A percentile compares a stretch with the other conserved stretches of the same genome.
Conservation (phyloP, 768 basidiomycete genomes). For the Boletus subparvulus region DNA sequence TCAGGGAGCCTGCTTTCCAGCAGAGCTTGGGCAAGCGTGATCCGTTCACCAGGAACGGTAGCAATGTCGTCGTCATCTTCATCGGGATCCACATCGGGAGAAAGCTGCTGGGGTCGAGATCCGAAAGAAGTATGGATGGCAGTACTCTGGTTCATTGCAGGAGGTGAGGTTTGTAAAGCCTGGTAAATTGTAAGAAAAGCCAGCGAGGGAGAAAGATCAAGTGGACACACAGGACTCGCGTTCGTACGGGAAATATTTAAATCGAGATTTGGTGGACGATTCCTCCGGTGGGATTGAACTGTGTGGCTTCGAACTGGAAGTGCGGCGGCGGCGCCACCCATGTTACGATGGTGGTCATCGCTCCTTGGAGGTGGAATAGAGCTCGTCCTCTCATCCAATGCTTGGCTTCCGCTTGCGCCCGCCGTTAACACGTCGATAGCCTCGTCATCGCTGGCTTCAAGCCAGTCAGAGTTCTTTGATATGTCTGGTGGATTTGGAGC, state of each 20-base stretch:
- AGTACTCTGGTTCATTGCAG: conserved; percentile 24
- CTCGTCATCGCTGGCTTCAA: conserved; percentile 80
- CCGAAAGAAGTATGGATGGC: conserved; percentile 20
- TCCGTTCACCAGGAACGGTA: conserved; percentile 50
- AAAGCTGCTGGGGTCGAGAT: conserved; percentile 36
- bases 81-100: conserved; percentile 45
- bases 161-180: conserved; percentile 52
- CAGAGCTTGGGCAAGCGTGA: conserved; percentile 71
- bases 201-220: conserved; percentile 59
- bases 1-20: conserved; percentile 78
- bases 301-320: conserved; percentile 33
- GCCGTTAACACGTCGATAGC: conserved; percentile 82
- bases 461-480: conserved; percentile 66
- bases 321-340: conserved; percentile 15
- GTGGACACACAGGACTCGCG: conserved; percentile 34
- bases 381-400: conserved; percentile 82
- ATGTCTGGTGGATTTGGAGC: conserved; percentile 39
- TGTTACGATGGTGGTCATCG: conserved; percentile 22
- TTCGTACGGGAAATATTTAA: conserved; percentile 44
- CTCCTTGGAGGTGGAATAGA: conserved; percentile 35
- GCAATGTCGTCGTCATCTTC: conserved; percentile 55
- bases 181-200: conserved; percentile 67
- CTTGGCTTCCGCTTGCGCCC: conserved; percentile 76
- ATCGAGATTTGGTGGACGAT: conserved; percentile 69
- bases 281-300: conserved; percentile 41